These are phyloP conservation scores for Massarina eburnea DNA, from an alignment of 2,329 filamentous ascomycete species.

Conservation along the genomic window DNA sequence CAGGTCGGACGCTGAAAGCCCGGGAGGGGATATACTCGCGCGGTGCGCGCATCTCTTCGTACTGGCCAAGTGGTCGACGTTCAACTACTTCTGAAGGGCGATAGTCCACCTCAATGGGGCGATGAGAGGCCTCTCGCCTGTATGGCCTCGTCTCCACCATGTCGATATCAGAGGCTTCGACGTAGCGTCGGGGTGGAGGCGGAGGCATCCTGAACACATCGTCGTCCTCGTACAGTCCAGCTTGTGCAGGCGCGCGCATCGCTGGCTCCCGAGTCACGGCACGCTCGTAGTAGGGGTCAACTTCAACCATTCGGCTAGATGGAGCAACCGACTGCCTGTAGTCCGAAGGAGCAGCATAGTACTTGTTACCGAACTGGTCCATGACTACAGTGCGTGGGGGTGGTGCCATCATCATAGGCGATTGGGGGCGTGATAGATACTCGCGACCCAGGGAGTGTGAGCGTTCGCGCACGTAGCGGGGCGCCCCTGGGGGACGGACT, in stretches of 20 bases:
- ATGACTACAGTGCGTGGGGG: slow-evolving; percentile 69
- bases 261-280: slow-evolving; percentile 55
- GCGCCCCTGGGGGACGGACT: slow-evolving; percentile 37
- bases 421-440: slow-evolving; percentile 42
- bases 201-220: slow-evolving; percentile 46
- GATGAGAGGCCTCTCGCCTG: slow-evolving; percentile 60
- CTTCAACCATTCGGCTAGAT: slow-evolving; percentile 51
- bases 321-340: slow-evolving; percentile 59
- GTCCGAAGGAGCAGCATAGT: slow-evolving; percentile 59
- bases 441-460: slow-evolving; percentile 44
- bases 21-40: slow-evolving; percentile 35
- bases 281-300: slow-evolving; percentile 68
- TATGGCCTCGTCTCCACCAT: slow-evolving; percentile 57
- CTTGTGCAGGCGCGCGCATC: slow-evolving; percentile 50
- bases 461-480: slow-evolving; percentile 46
- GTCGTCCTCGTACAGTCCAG: slow-evolving; percentile 52
- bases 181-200: slow-evolving; percentile 51
- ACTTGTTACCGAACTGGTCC: slow-evolving; percentile 82
- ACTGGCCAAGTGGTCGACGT: slow-evolving; percentile 31
- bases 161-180: slow-evolving; percentile 65
- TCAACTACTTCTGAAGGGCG: slow-evolving; percentile 27
- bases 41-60: slow-evolving; percentile 42
- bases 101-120: slow-evolving; percentile 45
- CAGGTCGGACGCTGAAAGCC: slow-evolving; percentile 45
- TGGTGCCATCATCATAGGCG: slow-evolving; percentile 48